Evolutionary conservation across 2,329 filamentous ascomycete species (phyloP), one percentile per base, ranked within the genome.

Genomic region (Colletotrichum musicola): DNA sequence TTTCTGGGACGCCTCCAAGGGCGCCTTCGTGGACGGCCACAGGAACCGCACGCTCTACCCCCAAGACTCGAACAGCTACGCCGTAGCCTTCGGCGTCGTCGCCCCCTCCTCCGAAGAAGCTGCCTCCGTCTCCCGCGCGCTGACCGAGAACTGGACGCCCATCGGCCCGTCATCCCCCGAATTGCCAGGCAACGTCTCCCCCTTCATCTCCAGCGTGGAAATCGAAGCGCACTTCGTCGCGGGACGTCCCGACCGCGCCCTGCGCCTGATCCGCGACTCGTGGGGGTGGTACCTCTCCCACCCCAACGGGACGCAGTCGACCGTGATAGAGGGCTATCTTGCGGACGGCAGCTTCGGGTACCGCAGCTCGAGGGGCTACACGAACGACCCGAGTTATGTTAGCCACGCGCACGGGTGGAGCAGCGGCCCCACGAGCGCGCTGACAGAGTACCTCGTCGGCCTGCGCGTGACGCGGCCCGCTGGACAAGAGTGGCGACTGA

Each of bases 231-330:
- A 90, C 71, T 78, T 90, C 5, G 75, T 79, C 0, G 82, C 82
- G 1, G 80, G 82, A 0, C 79, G 83, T 65, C 75, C 87, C 1
- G 74, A 77, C 7, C 84, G 88, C 42, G 87, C 88, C 0, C 77
- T 91, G 0, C 80, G 86, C 12, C 81, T 90, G 16, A 85, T 90
- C 38, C 84, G 87, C 6, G 78, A 78, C 9, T 82, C 81, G 56
- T 90, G 88, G 88, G 88, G 88, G 12, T 89, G 86, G 86, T 90
- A 90, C 71, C 77, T 88, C 16, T 80, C 84, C 67, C 83, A 89
- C 66, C 81, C 83, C 1, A 84, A 87, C 71, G 87, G 87, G n/a
- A 89, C 88, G 0, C 80, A 84, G 64, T 86, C 82, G 49, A 90
- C 89, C 0, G 83, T 87, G 20, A 82, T 89, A 27, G 89, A 90